Base-by-base conservation (phyloP, 2,329 filamentous ascomycete genomes). In the Colletotrichum coccodes region DNA sequence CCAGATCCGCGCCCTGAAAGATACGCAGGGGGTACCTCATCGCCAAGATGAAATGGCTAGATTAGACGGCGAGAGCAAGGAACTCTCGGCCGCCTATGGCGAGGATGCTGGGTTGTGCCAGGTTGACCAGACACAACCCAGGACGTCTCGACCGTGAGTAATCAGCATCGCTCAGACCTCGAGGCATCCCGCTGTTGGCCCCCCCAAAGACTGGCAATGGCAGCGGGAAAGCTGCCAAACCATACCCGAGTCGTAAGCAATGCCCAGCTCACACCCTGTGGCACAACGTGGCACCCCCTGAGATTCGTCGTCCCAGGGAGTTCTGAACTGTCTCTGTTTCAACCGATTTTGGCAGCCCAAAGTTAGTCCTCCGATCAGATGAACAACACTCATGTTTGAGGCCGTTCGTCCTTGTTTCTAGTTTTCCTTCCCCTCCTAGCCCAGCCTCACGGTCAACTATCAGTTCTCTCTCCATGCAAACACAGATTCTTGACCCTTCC, bases 351-450 rank as follows among this genome's bases (percentile, higher is more conserved):
- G 42, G 14, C 21, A 16, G 47, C n/a, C n/a, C 42, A 57, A 42
- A 62, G 50, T 63, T 9, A 52, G 49, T 57, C 21, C 12, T 7
- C 14, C 23, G 30, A 59, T 63, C 44, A 58, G 64, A 57, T 38
- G 60, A 64, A 68, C 47, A 63, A 60, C 3, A 12, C 18, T 21
- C 18, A 14, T 23, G 11, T n/a, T 23, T 21, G 18, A 50, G 23
- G 34, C 12, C 21, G 9, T 6, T 12, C 38, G 14, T 59, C 30
- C 32, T 47, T 38, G 21, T 53, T 60, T 54, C 40, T 47, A 40
- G 14, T 30, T 6, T 21, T 47, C 12, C 21, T 23, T 42, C 23
- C 26, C 23, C 11, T 54, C n/a, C n/a, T n/a, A n/a, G n/a, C n/a
- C n/a, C 30, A 26, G n/a, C 16, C n/a, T 21, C n/a, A 32, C 18